These are phyloP conservation scores for Ottelia alismoides DNA, from an alignment of 106 monocot genomes.

Conservation along the genomic window DNA sequence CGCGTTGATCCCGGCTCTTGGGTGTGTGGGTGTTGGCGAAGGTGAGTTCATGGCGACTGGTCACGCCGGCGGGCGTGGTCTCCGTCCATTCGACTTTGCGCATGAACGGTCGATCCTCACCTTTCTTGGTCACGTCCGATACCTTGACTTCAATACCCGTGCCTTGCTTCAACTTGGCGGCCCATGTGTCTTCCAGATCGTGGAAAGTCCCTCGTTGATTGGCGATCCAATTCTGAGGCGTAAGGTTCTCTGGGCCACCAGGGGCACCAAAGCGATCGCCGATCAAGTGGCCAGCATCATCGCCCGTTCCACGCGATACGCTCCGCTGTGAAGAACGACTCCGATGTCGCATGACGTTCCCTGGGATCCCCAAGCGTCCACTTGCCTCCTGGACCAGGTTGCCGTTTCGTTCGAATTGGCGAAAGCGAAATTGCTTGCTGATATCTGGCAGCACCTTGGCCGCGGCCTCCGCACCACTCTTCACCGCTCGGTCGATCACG, in stretches of 20 bases:
- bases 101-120: not conserved
- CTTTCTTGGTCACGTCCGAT: not conserved
- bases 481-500: no score
- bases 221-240: not conserved
- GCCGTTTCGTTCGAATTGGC: no score
- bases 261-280: not conserved
- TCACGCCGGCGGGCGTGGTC: not conserved
- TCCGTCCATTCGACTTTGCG: not conserved
- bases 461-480: no score
- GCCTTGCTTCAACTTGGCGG: not conserved
- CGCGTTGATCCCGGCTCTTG: not conserved
- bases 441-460: no score
- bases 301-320: not conserved
- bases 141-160: not conserved
- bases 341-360: not conserved
- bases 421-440: no score
- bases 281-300: not conserved
- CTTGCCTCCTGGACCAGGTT: no score
- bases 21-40: not conserved
- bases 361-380: not conserved
- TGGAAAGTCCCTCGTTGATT: not conserved
- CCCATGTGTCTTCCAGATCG: not conserved
- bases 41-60: not conserved
- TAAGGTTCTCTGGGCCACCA: not conserved
- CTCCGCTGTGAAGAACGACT: not conserved